These are phyloP conservation scores for Danielozyma ontarioensis DNA, from an alignment of 805 yeast genomes.

Conservation along the genomic window DNA sequence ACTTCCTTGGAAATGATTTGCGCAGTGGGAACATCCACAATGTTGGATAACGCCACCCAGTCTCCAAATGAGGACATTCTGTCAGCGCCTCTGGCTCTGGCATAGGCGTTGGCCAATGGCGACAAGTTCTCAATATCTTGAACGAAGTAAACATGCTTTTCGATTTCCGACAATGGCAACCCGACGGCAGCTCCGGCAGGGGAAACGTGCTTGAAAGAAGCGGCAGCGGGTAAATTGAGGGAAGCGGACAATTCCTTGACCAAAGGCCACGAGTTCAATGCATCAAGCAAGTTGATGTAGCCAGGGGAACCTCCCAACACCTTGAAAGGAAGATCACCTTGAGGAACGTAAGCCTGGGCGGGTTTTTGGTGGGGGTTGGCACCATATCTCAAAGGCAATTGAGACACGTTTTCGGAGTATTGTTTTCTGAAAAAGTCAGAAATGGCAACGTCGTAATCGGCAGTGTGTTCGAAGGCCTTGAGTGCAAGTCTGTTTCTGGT, in stretches of 20 bases:
- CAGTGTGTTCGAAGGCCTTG: conserved; percentile 98
- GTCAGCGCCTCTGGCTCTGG: conserved; percentile 99
- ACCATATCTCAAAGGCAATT: conserved; percentile 94
- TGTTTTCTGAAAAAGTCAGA: conserved; percentile 97
- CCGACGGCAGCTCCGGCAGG: conserved; percentile 99
- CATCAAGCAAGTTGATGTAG: conserved; percentile 93
- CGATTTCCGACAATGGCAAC: conserved; percentile 82
- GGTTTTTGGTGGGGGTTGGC: conserved; percentile 99
- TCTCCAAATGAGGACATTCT: conserved; percentile 99
- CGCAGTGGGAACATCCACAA: conserved; percentile 95
- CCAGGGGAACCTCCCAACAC: conserved; percentile 96
- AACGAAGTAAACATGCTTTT: conserved; percentile 94
- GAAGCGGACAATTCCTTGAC: conserved; percentile 95
- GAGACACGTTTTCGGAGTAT: conserved; percentile 84
- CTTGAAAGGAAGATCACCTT: conserved; percentile 89
- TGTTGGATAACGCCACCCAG: conserved; percentile 94
- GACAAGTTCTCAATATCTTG: conserved; percentile 91
- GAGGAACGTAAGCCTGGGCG: conserved; percentile 89
- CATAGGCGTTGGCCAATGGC: conserved; percentile 96
- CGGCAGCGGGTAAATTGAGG: conserved; percentile 95
- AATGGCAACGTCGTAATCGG: conserved; percentile 93
- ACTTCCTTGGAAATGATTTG: conserved; percentile 96
- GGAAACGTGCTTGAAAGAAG: conserved; percentile 96
- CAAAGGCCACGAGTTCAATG: conserved; percentile 97
- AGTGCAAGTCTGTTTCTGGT: conserved; percentile 82